Base-by-base conservation (phyloP, 1,284 basidiomycete genomes). In the Meira miltonrushii region DNA sequence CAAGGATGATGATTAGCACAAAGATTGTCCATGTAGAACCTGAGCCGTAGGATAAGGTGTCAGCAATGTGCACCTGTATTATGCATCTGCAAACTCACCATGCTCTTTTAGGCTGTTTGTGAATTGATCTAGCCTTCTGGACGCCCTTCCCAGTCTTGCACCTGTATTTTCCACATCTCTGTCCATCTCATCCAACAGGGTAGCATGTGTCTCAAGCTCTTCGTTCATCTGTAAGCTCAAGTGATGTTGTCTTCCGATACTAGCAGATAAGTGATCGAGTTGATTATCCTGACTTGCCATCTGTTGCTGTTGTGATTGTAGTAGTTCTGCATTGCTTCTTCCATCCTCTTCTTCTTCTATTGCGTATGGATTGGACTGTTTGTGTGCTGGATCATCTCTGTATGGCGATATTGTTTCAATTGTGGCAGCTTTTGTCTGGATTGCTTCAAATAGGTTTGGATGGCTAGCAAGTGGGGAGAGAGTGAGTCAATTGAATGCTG, bases 171-270 rank as follows among this genome's bases (percentile, higher is more conserved):
- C 67, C 1, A 61, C 69, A 50, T 66, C 72, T 11, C 47, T 23
- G 38, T 76, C 72, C 17, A 76, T 58, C 6, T 66, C 69, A 28
- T 66, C 55, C 12, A 77, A 47, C 4, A 77, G 55, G 28, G 69
- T 70, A 17, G 66, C 55, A 39, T 77, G 75, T 21, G 73, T 49
- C 33, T 74, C 74, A 15, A 77, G 65, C 61, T 77, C 75, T 53
- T 77, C 71, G 59, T 75, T 74, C 74, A 77, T 75, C 41, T 67
- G 72, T 52, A 77, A 17, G 19, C 69, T 69, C 39, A 76, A 57
- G 33, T 72, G 60, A 48, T 72, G 72, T 57, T 77, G 75, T 13
- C 75, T 67, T 7, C 62, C 62, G 33, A 77, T 71, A 11, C 70
- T 72, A 0, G 66, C 61, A 8, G 68, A 58, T 11, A 77, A 64